Evolutionary conservation across 345 rosid genomes (phyloP).

Genomic region (Tarenaya hassleriana): DNA sequence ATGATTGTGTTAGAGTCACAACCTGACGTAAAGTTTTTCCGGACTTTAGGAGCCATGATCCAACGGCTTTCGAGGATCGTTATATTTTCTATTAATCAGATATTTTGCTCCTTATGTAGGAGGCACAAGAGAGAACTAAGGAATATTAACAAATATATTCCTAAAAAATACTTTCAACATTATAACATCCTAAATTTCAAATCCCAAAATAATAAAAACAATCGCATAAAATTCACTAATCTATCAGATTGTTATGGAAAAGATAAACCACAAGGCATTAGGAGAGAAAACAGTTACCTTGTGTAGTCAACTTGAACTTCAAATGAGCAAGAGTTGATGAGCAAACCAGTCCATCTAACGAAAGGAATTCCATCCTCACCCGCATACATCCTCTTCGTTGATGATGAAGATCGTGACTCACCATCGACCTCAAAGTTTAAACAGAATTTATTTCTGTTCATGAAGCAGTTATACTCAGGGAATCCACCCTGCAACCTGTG

Average conservation of each 20-base stretch:
- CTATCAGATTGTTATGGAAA: neutral
- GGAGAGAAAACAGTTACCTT: slow-evolving; percentile 43
- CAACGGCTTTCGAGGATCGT: no score
- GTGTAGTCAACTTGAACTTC: slow-evolving; percentile 85
- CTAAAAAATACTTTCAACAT: no score
- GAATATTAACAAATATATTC: no score
- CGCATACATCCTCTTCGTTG: slow-evolving; percentile 39
- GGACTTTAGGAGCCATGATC: no score
- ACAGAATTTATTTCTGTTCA: slow-evolving; percentile 66
- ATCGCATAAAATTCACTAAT: no score
- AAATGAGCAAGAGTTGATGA: slow-evolving; percentile 52
- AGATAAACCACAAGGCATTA: neutral
- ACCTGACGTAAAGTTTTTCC: no score
- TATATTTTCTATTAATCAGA: no score
- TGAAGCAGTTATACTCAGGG: slow-evolving; percentile 63
- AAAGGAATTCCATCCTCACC: slow-evolving; percentile 52
- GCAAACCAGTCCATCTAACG: slow-evolving; percentile 78
- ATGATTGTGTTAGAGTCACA: no score
- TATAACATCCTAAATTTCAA: no score
- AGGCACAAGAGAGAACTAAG: no score
- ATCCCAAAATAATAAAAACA: no score
- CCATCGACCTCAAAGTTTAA: slow-evolving; percentile 49
- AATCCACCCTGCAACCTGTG: slow-evolving; percentile 49
- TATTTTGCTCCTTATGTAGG: no score
- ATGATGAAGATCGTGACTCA: slow-evolving; percentile 25